Evolutionary conservation across 192 early-diverging fungal genomes (phyloP), one percentile per base, ranked within the genome.

Genomic region (Allomyces arbusculus): DNA sequence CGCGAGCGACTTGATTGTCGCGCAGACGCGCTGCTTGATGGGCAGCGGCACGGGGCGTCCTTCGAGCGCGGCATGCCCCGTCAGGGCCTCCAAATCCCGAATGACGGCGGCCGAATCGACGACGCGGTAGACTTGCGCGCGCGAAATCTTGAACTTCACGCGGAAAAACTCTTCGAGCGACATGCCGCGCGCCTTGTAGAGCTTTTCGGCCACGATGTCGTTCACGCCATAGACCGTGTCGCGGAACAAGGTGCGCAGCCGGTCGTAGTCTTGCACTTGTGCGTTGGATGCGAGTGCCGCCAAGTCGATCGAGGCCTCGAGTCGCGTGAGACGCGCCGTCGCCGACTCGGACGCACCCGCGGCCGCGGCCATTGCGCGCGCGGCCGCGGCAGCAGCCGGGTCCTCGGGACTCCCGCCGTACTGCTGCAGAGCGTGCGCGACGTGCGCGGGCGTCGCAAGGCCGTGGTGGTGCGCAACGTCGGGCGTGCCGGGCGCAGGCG

Each of bases 121-220:
- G 20, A 58, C 20, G 50, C 50, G 50, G 20, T 58, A 58, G 23
- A 65, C 64, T 65, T 65, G 64, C 24, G 64, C 64, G 24, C 64
- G 44, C 24, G 64, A 65, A 65, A 65, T 65, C 40, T 24, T 28
- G 24, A 44, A 65, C 11, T 55, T 23, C 44, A 26, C 64, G 24
- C 28, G 24, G 19, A 65, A 65, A 40, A 26, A 65, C 23, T 55
- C 24, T 40, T 65, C 64, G 58, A 65, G 64, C 44, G 44, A 55
- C 58, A 23, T 23, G 58, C 44, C 64, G 23, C 10, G 7, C 16
- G 64, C 64, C 24, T 40, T 24, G 58, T 65, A 65, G 16, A 65
- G 40, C 20, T 65, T 65, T 40, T 58, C 58, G 4, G 10, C 8
- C 5, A 65, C 64, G 8, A 65, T 65, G n/a, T 24, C 58, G 23